Evolutionary conservation across 1,139 yeast species (phyloP), one percentile per base, ranked within the genome.

Genomic region (Arxiozyma slooffiae): DNA sequence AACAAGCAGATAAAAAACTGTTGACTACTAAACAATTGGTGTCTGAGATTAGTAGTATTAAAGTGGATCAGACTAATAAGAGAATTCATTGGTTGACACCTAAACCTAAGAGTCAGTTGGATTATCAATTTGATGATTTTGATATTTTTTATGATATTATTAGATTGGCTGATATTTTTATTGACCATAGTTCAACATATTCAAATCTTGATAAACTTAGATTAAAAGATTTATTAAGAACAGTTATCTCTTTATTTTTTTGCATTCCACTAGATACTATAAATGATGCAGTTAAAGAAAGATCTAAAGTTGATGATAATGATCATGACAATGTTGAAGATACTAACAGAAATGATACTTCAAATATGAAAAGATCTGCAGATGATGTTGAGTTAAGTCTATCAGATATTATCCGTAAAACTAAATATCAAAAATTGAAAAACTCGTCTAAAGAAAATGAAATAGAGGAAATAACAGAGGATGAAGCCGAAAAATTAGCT

Each of bases 1-100:
- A 92, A 68, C 97, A 92, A 67, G 88, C 96, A 11, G 99, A 92
- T 67, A 92, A 94, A 68, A 92, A 92, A 67, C 73, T 88, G 52
- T 72, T 94, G 58, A 89, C 97, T 0, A 85, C 95, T 7, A 88
- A 92, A 60, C 96, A 89, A 60, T 73, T 92, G 59, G 82, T 92
- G 7, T 83, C 95, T 57, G 98, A 92, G 66, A 86, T 94, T 51
- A 85, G 94, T 57, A 87, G 96, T 2, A 85, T 90, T 41, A 89
- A 90, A 67, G 85, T 88, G 44, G 97, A 92, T 63, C 97, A 92
- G 67, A 61, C 65, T 5, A 79, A 77, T 52, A 81, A 88, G 68
- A 77, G 95, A 62, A 73, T 86, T 54, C 90, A 86, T 63, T 96
- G 96, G 46, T 76, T 88, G 60, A 84, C 94, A 42, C 96, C 96